Conservation (phyloP, 2,329 filamentous ascomycete species). For the Colletotrichum sp. region DNA sequence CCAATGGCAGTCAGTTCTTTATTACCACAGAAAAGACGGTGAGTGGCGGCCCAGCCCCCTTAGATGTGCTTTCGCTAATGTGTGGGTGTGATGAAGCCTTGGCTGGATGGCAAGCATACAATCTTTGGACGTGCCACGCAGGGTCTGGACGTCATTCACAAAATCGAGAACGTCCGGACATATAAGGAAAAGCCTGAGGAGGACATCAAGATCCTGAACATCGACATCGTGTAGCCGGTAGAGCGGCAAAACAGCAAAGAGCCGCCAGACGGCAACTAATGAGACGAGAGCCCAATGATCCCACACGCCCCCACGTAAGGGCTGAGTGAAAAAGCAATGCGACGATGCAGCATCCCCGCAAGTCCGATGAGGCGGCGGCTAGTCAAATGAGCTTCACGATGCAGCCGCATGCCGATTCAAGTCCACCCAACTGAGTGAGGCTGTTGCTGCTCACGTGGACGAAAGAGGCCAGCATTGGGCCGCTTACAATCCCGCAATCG, state of each 20-base stretch:
- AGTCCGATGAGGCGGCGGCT: conserved; percentile 1
- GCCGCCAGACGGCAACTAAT: neutral
- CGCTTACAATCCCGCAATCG: conserved; percentile 22
- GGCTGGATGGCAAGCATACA: conserved; percentile 95
- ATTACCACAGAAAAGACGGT: conserved; percentile 97
- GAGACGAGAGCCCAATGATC: neutral
- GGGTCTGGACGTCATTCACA: conserved; percentile 92
- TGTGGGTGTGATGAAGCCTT: conserved; percentile 58
- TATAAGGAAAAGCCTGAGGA: conserved; percentile 94
- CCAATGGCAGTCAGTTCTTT: conserved; percentile 97
- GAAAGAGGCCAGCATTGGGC: conserved; percentile 10
- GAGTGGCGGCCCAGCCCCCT: conserved; percentile 38
- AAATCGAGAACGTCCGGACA: conserved; percentile 89
- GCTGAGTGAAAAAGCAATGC: conserved; percentile 15
- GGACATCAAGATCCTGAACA: conserved; percentile 96
- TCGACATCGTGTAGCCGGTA: conserved; percentile 59
- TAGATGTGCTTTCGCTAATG: neutral
- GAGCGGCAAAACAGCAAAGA: neutral
- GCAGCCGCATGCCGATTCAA: conserved; percentile 7
- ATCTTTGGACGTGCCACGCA: conserved; percentile 92
- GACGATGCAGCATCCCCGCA: conserved; percentile 17
- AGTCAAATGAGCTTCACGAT: conserved; percentile 18
- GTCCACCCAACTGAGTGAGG: conserved; percentile 17
- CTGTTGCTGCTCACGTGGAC: conserved; percentile 18
- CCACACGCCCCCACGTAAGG: neutral